Evolutionary conservation across 1,284 basidiomycete genomes (phyloP).

Genomic region (Fomitiporia mediterranea): DNA sequence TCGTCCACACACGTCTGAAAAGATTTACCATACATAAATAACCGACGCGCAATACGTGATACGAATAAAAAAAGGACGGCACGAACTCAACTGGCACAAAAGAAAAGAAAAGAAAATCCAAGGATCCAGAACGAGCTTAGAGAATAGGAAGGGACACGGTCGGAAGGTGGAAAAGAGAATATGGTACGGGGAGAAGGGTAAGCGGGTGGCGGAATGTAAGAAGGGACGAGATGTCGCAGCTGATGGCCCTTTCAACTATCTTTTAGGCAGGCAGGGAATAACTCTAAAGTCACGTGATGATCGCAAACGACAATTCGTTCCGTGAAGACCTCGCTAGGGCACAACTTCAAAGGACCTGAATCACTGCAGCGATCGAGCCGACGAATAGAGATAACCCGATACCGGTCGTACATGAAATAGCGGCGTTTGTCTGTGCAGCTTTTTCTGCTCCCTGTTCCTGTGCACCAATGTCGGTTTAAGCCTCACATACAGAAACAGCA

Average conservation of each 20-base stretch:
- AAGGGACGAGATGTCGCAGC: not conserved
- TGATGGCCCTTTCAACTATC: no score
- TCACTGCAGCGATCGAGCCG: not conserved
- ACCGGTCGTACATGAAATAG: not conserved
- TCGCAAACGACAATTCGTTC: no score
- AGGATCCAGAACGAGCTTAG: not conserved
- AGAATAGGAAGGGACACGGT: not conserved
- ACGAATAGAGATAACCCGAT: constrained; percentile 10
- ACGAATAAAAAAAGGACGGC: not conserved
- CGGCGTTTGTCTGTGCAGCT: constrained; percentile 8
- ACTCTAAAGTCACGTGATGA: no score
- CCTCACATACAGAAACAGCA: not conserved
- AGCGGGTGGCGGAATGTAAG: not conserved
- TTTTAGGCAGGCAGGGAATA: no score
- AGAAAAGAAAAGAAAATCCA: not conserved
- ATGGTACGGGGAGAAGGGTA: not conserved
- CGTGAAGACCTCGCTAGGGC: not conserved
- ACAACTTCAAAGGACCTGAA: constrained; percentile 7
- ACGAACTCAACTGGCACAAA: not conserved
- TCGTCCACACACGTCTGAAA: not conserved
- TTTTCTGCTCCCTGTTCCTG: not conserved
- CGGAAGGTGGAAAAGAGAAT: not conserved
- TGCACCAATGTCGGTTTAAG: not conserved
- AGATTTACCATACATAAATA: not conserved
- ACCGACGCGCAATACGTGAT: not conserved